Conservation (phyloP, 345 rosid genomes). For the Eucalyptus pauciflora region DNA sequence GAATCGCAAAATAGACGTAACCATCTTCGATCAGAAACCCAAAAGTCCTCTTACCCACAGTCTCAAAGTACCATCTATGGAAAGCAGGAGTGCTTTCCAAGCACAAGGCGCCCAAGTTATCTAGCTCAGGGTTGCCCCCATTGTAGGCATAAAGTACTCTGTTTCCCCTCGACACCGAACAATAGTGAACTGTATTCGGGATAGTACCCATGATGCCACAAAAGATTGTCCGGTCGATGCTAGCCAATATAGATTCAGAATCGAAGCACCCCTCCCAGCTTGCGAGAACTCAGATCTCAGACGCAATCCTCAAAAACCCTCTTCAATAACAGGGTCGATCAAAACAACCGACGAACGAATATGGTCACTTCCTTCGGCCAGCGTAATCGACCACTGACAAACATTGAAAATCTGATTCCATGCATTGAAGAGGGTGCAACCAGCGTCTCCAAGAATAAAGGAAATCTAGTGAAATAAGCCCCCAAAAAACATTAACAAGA, state of each 20-base stretch:
- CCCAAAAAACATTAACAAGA: neutral
- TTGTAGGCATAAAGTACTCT: constrained; percentile 39
- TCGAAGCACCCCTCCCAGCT: neutral
- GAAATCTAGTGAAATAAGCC: neutral
- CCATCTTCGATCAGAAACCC: constrained; percentile 67
- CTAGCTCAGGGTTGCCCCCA: constrained; percentile 45
- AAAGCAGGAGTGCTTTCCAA: constrained; percentile 55
- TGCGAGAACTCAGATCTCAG: neutral
- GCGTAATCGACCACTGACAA: neutral
- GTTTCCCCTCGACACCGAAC: constrained; percentile 51
- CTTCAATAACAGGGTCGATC: neutral
- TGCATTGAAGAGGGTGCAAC: neutral
- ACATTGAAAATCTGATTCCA: neutral
- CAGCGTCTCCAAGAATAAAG: neutral
- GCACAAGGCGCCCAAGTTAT: constrained; percentile 42
- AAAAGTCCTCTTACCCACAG: constrained; percentile 36
- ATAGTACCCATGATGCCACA: constrained; percentile 35
- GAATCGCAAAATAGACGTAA: constrained; percentile 55
- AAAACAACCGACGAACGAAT: neutral
- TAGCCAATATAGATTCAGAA: neutral
- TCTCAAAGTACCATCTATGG: constrained; percentile 82
- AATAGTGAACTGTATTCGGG: constrained; percentile 55
- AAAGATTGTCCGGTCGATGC: neutral
- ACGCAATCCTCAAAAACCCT: neutral
- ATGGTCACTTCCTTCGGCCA: neutral